phyloP scores from a whole-genome alignment of 306 rosid species.

The Corylus avellana region DNA sequence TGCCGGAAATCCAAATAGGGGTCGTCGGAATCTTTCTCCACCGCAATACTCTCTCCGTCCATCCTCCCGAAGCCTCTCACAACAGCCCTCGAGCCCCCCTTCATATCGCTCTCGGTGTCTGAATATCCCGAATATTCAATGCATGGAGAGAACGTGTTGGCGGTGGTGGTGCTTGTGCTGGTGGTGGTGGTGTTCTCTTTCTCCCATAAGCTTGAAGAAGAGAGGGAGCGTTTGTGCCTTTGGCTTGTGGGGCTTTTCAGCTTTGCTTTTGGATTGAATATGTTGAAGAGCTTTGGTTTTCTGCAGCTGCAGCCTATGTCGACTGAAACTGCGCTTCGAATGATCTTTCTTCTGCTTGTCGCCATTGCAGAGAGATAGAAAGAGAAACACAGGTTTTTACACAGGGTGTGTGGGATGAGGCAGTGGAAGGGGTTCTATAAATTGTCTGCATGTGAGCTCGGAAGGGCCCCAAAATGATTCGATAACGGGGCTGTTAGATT shows the following conservation, averaged over 20 bases:
- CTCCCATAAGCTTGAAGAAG: conserved; percentile 41
- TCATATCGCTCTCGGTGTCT: conserved; percentile 18
- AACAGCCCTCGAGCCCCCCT: conserved; percentile 25
- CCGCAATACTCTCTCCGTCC: conserved; percentile 81
- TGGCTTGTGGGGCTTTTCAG: conserved; percentile 34
- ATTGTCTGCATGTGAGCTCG: conserved; percentile 36
- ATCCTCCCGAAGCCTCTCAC: conserved; percentile 59
- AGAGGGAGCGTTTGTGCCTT: conserved; percentile 29
- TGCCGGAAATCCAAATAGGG: conserved; percentile 84
- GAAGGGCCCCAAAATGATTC: conserved; percentile 32
- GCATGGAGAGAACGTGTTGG: conserved; percentile 39
- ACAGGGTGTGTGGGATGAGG: conserved; percentile 21
- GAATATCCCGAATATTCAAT: conserved; percentile 36
- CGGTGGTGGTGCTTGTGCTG: conserved; percentile 33
- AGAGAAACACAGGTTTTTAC: neutral
- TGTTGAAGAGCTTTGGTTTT: conserved; percentile 46
- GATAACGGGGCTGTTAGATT: conserved; percentile 22
- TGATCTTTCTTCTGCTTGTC: conserved; percentile 44
- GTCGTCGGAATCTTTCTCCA: conserved; percentile 90
- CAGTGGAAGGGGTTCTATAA: conserved; percentile 29
- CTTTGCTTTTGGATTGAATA: conserved; percentile 55
- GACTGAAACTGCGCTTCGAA: conserved; percentile 50
- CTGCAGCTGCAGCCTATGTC: conserved; percentile 74
- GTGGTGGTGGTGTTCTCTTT: conserved; percentile 23
- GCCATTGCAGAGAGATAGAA: conserved; percentile 45